Evolutionary conservation across 169 alveolate genomes (phyloP).

Genomic region (Eimeria praecox): DNA sequence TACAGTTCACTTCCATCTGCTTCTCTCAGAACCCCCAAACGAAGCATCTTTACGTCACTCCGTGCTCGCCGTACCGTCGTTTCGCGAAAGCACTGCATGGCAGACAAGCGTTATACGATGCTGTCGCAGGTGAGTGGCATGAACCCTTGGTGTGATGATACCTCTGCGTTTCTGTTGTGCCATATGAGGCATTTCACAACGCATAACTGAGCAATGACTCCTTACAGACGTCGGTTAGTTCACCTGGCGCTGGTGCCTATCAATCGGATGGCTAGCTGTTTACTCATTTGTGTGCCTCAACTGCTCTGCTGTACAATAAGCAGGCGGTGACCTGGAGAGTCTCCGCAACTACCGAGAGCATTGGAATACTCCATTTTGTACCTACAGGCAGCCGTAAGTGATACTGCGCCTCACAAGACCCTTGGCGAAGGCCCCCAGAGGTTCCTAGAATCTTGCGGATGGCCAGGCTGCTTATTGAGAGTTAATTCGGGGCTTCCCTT

Average conservation of each 20-base stretch:
- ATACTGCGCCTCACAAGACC: neutral
- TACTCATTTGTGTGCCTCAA: neutral
- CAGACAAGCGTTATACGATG: constrained; percentile 46
- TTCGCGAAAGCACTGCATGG: neutral
- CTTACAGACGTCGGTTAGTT: neutral
- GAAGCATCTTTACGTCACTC: constrained; percentile 44
- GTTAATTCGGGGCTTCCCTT: neutral
- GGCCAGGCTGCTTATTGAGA: neutral
- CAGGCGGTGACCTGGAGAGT: constrained; percentile 44
- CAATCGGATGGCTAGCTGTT: neutral
- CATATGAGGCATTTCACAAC: neutral
- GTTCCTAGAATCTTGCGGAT: neutral
- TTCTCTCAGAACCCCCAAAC: constrained; percentile 28
- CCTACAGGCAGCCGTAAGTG: constrained; percentile 65
- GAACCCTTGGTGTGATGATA: neutral
- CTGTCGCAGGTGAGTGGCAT: constrained; percentile 35
- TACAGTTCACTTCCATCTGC: neutral
- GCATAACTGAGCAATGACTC: neutral
- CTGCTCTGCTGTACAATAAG: neutral
- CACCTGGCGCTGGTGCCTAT: neutral
- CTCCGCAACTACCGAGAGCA: constrained; percentile 52
- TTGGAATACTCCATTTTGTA: constrained; percentile 52
- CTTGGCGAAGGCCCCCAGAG: neutral
- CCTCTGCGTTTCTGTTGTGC: neutral
- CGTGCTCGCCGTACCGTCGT: constrained; percentile 62